A percentile compares a stretch with the other conserved stretches of the same genome.
Conservation (phyloP, 108 stramenopile genomes). For the Nitzschia putrida region DNA sequence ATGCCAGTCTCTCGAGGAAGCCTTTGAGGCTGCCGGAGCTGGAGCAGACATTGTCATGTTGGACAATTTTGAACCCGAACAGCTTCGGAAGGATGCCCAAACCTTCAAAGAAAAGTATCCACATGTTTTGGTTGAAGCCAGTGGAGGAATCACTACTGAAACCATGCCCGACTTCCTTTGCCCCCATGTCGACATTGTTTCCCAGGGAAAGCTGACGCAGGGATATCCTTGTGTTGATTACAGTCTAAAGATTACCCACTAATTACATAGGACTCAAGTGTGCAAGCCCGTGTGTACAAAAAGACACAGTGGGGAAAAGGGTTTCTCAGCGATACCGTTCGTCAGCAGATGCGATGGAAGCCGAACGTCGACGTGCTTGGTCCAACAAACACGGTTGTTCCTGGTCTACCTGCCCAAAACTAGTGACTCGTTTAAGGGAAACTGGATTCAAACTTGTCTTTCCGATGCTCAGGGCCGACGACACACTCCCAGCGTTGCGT, state of each 20-base stretch:
- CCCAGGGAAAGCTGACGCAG: constrained; percentile 97
- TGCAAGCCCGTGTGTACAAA: no score
- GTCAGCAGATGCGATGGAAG: constrained; percentile 38
- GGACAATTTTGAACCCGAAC: constrained; percentile 92
- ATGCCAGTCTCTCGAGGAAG: constrained; percentile 87
- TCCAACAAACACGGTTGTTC: constrained; percentile 57
- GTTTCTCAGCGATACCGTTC: no score
- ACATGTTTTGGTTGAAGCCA: constrained; percentile 93
- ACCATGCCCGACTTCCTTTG: constrained; percentile 85
- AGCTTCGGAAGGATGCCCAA: constrained; percentile 76
- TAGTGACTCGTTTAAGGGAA: constrained; percentile 40
- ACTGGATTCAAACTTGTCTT: neutral
- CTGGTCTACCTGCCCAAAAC: constrained; percentile 52
- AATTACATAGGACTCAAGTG: neutral
- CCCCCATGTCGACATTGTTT: constrained; percentile 93
- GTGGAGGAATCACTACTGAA: constrained; percentile 95
- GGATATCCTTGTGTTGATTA: constrained; percentile 96
- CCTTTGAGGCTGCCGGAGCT: constrained; percentile 87
- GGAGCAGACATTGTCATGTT: constrained; percentile 97
- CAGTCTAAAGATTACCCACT: constrained; percentile 85
- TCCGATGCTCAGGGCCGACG: neutral
- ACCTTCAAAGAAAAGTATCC: constrained; percentile 86
- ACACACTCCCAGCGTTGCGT: neutral
- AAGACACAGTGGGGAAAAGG: no score
- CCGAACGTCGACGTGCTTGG: constrained; percentile 47